phyloP scores from a whole-genome alignment of 768 basidiomycete species.

The Suillus discolor region DNA sequence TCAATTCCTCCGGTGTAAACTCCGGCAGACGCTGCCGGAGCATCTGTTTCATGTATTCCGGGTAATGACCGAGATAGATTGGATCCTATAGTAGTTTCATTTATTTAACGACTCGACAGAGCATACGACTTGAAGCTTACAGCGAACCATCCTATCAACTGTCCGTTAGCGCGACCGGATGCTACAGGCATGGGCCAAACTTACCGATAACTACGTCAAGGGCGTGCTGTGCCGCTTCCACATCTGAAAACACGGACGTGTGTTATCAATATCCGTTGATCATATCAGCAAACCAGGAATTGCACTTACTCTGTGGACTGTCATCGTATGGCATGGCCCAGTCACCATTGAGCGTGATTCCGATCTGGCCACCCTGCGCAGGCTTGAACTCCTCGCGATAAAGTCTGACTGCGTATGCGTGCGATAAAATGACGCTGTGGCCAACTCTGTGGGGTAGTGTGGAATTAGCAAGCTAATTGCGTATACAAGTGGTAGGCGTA shows the following conservation, averaged over 20 bases:
- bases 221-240: constrained; percentile 70
- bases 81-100: constrained; percentile 55
- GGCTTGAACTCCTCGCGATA: constrained; percentile 70
- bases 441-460: constrained; percentile 50
- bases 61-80: constrained; percentile 74
- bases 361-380: constrained; percentile 65
- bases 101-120: neutral
- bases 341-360: constrained; percentile 80
- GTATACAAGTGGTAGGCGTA: constrained; percentile 35
- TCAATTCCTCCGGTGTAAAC: constrained; percentile 57
- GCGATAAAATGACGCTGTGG: constrained; percentile 68
- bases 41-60: constrained; percentile 55
- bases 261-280: constrained; percentile 1
- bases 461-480: neutral
- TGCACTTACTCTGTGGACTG: constrained; percentile 59
- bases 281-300: neutral
- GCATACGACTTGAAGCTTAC: constrained; percentile 34
- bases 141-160: constrained; percentile 54
- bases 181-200: constrained; percentile 33
- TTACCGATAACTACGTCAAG: constrained; percentile 72
- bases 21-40: constrained; percentile 58
- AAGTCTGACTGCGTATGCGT: constrained; percentile 64
- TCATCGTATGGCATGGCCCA: constrained; percentile 77
- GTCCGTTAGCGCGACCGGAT: constrained; percentile 23
- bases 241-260: constrained; percentile 42